Evolutionary conservation across 139 green algal genomes (phyloP).

Genomic region (Pleodorina starrii): DNA sequence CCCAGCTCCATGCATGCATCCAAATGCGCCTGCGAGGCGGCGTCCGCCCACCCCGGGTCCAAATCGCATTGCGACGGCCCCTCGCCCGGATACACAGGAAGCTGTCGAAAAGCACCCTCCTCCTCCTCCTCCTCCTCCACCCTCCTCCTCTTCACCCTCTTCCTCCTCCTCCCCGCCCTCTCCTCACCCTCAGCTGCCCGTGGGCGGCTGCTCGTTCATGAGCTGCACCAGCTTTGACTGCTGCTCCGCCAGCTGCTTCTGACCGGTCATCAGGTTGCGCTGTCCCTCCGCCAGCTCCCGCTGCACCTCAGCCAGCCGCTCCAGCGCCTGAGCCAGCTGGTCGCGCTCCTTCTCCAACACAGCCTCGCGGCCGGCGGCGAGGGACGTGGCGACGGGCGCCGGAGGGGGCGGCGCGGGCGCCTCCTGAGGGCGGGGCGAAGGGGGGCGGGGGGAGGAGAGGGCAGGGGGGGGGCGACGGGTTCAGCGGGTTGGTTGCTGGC

Average conservation of each 20-base stretch:
- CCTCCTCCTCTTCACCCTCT: background rate
- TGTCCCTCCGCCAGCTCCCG: constrained; percentile 79
- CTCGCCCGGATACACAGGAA: no score
- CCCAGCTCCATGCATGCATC: no score
- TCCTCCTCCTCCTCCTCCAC: no score
- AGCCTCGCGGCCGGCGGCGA: constrained; percentile 1
- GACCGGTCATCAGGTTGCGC: constrained; percentile 79
- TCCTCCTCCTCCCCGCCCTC: background rate
- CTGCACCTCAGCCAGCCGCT: constrained; percentile 81
- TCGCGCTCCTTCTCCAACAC: constrained; percentile 74
- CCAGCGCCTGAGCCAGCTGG: constrained; percentile 73
- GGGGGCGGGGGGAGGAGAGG: background rate
- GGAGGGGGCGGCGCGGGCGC: background rate
- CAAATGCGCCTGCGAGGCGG: no score
- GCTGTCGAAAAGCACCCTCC: no score
- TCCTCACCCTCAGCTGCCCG: background rate
- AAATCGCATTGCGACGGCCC: no score
- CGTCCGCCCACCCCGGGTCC: no score
- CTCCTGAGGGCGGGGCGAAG: background rate
- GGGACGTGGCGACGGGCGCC: background rate
- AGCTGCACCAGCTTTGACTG: constrained; percentile 75
- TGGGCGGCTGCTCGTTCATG: constrained; percentile 55
- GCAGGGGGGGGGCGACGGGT: background rate
- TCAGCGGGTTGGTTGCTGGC: no score
- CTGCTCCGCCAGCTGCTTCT: constrained; percentile 82